Base-by-base conservation (phyloP, 441 rosid species). In the Syzygium syzygioides region DNA sequence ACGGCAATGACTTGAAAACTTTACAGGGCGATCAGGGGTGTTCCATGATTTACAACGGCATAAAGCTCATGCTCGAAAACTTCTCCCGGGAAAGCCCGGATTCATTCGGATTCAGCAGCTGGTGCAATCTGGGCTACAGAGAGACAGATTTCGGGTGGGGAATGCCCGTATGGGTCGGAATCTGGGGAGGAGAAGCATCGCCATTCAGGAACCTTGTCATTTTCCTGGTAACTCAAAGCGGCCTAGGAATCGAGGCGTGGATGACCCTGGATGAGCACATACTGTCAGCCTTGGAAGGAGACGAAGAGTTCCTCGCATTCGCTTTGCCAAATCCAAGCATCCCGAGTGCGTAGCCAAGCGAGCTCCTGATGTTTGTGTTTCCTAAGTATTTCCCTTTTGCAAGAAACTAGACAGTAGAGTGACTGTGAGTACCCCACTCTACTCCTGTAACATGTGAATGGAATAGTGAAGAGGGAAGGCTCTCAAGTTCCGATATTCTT, bases 121-220 rank as follows among this genome's bases (percentile, higher is more conserved):
- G 91, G 91, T 87, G 92, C 34, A 92, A 89, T 41, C 62, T 87
- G 34, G 95, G 91, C 8, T 87, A 88, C 34, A 91, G 92, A 66
- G 92, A 90, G 52, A 66, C 88, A 14, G 93, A 92, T 54, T 93
- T 92, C 84, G 90, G 95, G 14, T 88, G 92, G 92, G 93, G 93
- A 50, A 92, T 86, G 89, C 95, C 93, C 14, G n/a, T 87, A 4
- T 92, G 94, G 95, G 92, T 90, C 48, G 48, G 48, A 66, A 3
- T 9, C 45, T 32, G 79, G 79, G 79, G 79, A 66, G 79, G 45
- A 34, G 14, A 71, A 34, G 9, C 50, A 37, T 37, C 1, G 52
- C 83, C 83, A 71, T 71, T 11, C n/a, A 23, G n/a, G 83, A 71
- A 37, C 50, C 80, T 20, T 37, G 50, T 37, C 80, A 11, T 37